phyloP scores from a whole-genome alignment of 1,284 basidiomycete species.

The Cryptococcus hybrid region DNA sequence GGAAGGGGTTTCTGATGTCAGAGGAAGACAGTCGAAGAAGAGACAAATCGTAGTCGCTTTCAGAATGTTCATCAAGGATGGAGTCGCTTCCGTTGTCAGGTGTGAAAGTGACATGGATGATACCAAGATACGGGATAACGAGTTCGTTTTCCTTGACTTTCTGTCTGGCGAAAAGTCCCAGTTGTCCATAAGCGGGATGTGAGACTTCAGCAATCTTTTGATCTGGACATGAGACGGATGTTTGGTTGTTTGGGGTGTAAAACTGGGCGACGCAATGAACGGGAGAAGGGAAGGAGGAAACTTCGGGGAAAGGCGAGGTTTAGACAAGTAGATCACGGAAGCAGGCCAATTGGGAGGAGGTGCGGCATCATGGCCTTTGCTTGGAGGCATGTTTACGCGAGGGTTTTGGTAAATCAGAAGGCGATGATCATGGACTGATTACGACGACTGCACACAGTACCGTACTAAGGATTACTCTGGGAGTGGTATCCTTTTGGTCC shows the following conservation, averaged over 20 bases:
- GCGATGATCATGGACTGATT: neutral
- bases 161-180: conserved; percentile 72
- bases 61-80: conserved; percentile 42
- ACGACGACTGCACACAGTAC: too few species aligned
- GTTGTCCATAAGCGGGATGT: conserved; percentile 80
- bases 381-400: conserved; percentile 7
- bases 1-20: conserved; percentile 30
- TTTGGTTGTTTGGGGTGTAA: conserved; percentile 19
- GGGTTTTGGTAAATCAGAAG: neutral
- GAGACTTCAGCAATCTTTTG: conserved; percentile 35
- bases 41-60: conserved; percentile 76
- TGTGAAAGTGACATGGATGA: conserved; percentile 54
- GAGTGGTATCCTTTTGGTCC: too few species aligned
- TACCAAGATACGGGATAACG: conserved; percentile 78
- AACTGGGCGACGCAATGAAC: conserved; percentile 19
- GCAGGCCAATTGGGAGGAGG: conserved; percentile 47
- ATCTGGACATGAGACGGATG: conserved; percentile 40
- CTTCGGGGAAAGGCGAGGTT: conserved; percentile 34
- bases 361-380: conserved; percentile 22
- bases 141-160: conserved; percentile 66
- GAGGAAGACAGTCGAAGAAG: conserved; percentile 56
- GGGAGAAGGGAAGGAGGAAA: conserved; percentile 37
- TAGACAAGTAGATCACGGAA: conserved; percentile 38
- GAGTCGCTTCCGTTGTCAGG: conserved; percentile 67
- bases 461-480: too few species aligned